Evolutionary conservation across 2,329 filamentous ascomycete species (phyloP), one percentile per base, ranked within the genome.

Genomic region (Microdochium paspali): DNA sequence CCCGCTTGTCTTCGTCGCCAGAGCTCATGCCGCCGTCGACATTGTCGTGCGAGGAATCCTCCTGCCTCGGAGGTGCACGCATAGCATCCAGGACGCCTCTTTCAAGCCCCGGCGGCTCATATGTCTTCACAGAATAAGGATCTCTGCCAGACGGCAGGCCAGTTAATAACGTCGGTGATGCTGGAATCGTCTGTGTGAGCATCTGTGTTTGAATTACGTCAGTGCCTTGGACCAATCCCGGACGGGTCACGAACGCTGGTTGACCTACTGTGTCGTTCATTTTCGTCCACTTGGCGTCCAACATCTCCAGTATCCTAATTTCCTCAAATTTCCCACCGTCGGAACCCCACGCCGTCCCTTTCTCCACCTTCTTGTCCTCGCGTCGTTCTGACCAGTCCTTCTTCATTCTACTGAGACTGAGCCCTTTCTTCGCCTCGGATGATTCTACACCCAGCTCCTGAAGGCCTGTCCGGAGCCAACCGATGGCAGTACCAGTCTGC

Each of bases 241-340:
- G 21, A 49, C 13, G 6, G 40, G 7, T 43, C 9, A n/a, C 47
- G 64, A 47, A 25, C 31, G 13, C n/a, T 47, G 35, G 1, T 25
- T 12, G 9, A 53, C 80, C 69, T 68, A 94, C 87, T 18, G 87
- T 95, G 64, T 96, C 89, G 60, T 98, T 98, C 66, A 90, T 81
- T 68, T 90, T 93, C 51, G 80, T 81, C 91, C 93, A 96, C 63
- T 95, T 96, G 31, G 74, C 76, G 56, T 94, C 80, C 28, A 98
- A 69, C 81, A 93, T 88, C 57, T 93, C 87, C 46, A 96, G 74
- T 2, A 97, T 85, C 47, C 90, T 76, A 2, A 76, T 81, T 66
- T 98, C 93, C 63, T 97, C 93, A 18, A 88, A 67, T 56, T 79
- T 84, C 1, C 93, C 91, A 0, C 84, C 91, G 66, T 96, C 90